Evolutionary conservation across 1,284 basidiomycete genomes (phyloP).

Genomic region (Meira nashicola): DNA sequence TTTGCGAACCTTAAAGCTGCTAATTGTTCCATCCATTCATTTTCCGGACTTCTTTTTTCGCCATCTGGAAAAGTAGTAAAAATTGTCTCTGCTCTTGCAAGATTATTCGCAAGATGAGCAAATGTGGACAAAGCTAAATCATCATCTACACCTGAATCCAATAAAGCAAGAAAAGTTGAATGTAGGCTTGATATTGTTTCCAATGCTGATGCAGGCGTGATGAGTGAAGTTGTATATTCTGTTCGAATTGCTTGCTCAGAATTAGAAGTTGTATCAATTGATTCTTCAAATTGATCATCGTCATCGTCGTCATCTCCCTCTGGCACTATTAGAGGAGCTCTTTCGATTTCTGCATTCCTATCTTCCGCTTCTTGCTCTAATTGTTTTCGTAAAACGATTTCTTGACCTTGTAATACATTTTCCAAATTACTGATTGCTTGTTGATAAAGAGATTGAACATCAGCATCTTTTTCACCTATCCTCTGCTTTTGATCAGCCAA

Average conservation of each 20-base stretch:
- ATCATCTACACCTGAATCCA: constrained; percentile 17
- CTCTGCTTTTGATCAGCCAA: constrained; percentile 30
- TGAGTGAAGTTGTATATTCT: constrained; percentile 32
- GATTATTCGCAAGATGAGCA: constrained; percentile 1
- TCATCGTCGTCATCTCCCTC: constrained; percentile 1
- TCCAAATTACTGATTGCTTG: constrained; percentile 5
- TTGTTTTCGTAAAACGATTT: constrained; percentile 1
- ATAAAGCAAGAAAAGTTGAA: constrained; percentile 19
- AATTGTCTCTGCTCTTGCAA: constrained; percentile 13
- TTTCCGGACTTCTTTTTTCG: constrained; percentile 6
- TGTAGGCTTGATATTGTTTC: constrained; percentile 25
- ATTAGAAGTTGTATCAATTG: constrained; percentile 8
- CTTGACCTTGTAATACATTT: constrained; percentile 6
- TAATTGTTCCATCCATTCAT: constrained; percentile 12
- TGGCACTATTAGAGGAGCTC: background rate
- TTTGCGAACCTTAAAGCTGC: constrained; percentile 1
- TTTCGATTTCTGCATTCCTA: background rate
- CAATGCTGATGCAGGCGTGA: constrained; percentile 26
- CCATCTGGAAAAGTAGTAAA: constrained; percentile 1
- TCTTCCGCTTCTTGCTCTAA: constrained; percentile 1
- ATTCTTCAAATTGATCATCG: background rate
- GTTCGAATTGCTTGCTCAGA: constrained; percentile 13
- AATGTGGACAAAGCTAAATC: background rate
- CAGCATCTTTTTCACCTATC: background rate
- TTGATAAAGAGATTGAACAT: background rate